phyloP scores from a whole-genome alignment of 1,284 basidiomycete species.

The Vanrija humicola region DNA sequence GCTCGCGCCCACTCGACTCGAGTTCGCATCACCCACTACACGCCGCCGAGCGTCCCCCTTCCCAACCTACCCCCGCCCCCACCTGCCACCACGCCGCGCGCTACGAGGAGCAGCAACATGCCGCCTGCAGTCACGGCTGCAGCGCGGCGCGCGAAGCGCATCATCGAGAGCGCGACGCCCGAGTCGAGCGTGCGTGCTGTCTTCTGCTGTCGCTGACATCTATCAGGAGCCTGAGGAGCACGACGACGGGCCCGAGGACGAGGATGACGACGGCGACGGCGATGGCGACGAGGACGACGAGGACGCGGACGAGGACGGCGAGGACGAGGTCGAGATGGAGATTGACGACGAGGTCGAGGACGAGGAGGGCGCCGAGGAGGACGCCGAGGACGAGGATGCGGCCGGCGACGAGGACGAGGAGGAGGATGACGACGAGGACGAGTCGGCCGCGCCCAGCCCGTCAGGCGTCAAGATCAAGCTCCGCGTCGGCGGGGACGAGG shows the following conservation, averaged over 20 bases:
- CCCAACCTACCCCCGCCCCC: not conserved
- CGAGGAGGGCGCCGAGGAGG: conserved; percentile 5
- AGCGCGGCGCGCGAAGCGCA: conserved; percentile 21
- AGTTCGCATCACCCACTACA: not conserved
- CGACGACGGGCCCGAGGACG: conserved; percentile 15
- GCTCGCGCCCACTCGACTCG: not conserved
- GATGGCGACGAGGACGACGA: conserved; percentile 6
- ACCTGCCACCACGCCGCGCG: not conserved
- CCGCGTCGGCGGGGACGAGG: conserved; percentile 4
- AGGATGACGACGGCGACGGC: not conserved
- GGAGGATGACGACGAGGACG: conserved; percentile 15
- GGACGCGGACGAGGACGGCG: not conserved
- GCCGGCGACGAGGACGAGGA: conserved; percentile 5
- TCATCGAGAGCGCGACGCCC: conserved; percentile 18
- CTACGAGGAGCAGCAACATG: conserved; percentile 3
- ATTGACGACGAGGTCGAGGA: conserved; percentile 7
- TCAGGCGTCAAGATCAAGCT: conserved; percentile 8
- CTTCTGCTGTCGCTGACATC: not conserved
- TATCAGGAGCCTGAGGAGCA: conserved; percentile 15
- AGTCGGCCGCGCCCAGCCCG: conserved; percentile 1
- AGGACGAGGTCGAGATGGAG: not conserved
- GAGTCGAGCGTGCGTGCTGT: conserved; percentile 3
- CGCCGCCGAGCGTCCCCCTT: not conserved
- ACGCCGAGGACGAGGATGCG: conserved; percentile 7
- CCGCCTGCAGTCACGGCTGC: conserved; percentile 18